These are phyloP conservation scores for Hypoxylon sp. DNA, from an alignment of 2,329 filamentous ascomycete genomes.

Conservation along the genomic window DNA sequence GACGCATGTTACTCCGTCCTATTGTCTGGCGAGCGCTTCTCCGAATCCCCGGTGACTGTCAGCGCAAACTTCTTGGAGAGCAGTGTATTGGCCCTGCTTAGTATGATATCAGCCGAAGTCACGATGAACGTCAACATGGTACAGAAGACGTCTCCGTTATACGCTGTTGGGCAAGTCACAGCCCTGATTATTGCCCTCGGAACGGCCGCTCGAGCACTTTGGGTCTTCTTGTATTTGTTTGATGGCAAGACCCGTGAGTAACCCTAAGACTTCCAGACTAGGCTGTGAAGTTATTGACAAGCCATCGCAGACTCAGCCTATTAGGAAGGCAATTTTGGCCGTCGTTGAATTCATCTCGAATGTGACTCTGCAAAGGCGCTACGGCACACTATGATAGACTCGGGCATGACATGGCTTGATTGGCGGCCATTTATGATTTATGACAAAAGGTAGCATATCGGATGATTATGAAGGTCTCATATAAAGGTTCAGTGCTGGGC, in stretches of 20 bases:
- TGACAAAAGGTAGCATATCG: background rate
- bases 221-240: slow-evolving; percentile 30
- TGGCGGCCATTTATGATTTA: background rate
- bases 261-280: no score
- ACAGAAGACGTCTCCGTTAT: slow-evolving; percentile 24
- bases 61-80: slow-evolving; percentile 32
- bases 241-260: slow-evolving; percentile 25
- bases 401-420: background rate
- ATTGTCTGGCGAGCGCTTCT: slow-evolving; percentile 20
- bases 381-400: background rate
- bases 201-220: slow-evolving; percentile 23
- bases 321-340: background rate
- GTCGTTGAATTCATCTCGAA: background rate
- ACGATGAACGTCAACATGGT: slow-evolving; percentile 33
- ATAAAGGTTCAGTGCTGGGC: no score
- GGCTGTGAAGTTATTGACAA: background rate
- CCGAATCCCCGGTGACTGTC: slow-evolving; percentile 18
- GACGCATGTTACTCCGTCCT: slow-evolving; percentile 1
- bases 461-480: background rate
- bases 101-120: slow-evolving; percentile 30
- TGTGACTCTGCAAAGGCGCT: background rate
- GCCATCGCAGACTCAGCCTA: slow-evolving; percentile 14
- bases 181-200: slow-evolving; percentile 25
- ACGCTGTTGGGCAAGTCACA: slow-evolving; percentile 31
- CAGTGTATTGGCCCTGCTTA: slow-evolving; percentile 27